Evolutionary conservation across 2,329 filamentous ascomycete genomes (phyloP).

Genomic region (Myotisia sp.): DNA sequence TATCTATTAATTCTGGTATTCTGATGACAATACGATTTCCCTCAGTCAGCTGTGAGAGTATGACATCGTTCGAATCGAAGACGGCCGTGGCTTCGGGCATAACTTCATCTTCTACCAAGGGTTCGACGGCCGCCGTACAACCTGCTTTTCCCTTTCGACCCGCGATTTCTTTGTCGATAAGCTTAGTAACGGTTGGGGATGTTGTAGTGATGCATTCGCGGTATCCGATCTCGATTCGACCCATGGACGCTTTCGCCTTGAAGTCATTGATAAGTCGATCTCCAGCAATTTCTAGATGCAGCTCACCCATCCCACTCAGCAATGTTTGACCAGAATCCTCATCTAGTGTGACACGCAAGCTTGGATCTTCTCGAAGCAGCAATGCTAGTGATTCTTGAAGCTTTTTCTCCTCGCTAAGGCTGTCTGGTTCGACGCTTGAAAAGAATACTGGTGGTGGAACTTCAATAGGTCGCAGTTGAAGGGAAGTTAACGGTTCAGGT

Average conservation of each 20-base stretch:
- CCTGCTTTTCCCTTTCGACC: slow-evolving; percentile 65
- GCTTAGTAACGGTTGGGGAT: slow-evolving; percentile 43
- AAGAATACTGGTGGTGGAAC: slow-evolving; percentile 94
- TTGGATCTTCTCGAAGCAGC: slow-evolving; percentile 81
- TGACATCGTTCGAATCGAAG: slow-evolving; percentile 15
- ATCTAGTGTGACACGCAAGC: slow-evolving; percentile 68
- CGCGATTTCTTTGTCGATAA: slow-evolving; percentile 66
- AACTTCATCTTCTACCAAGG: slow-evolving; percentile 29
- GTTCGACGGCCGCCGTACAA: slow-evolving; percentile 55
- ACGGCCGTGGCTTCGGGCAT: not conserved
- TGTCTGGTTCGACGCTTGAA: slow-evolving; percentile 73
- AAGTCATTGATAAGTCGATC: slow-evolving; percentile 80
- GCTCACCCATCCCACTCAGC: slow-evolving; percentile 87
- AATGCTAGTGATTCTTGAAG: slow-evolving; percentile 63
- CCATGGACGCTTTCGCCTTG: slow-evolving; percentile 72
- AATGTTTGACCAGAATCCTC: slow-evolving; percentile 88
- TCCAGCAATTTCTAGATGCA: slow-evolving; percentile 85
- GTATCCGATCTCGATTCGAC: slow-evolving; percentile 88
- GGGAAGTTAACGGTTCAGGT: slow-evolving; percentile 51
- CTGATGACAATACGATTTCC: slow-evolving; percentile 54
- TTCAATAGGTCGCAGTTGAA: slow-evolving; percentile 76
- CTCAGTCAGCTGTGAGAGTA: slow-evolving; percentile 40
- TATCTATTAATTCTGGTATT: slow-evolving; percentile 34
- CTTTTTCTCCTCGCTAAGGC: slow-evolving; percentile 63
- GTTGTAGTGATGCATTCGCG: slow-evolving; percentile 59